Evolutionary conservation across 768 basidiomycete genomes (phyloP), one percentile per base, ranked within the genome.

Genomic region (Hysterangium stoloniferum): DNA sequence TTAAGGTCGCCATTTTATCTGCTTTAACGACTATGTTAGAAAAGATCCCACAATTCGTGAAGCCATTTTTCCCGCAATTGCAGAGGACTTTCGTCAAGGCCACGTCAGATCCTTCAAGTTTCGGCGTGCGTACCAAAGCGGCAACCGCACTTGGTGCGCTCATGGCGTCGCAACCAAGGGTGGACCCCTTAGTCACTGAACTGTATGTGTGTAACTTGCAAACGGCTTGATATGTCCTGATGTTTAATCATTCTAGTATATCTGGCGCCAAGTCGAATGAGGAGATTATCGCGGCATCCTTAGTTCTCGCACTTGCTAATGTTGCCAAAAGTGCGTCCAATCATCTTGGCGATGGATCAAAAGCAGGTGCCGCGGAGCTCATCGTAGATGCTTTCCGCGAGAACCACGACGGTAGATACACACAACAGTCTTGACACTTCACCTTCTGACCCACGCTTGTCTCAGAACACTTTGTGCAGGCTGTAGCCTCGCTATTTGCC

Each of bases 51-150:
- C 71, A 75, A 3, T 88, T 95, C 57, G 91, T 98, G 58, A 90
- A 88, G 64, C 95, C 95, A 2, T 98, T 98, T 82, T 97, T 97
- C 77, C 96, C 95, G 2, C 96, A 98, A 60, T 69, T 98, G 29
- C 95, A 97, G 60, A 80, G 94, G 29, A 97, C 93, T 0, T 97
- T 98, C 60, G 86, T 96, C 63, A 98, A 98, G 69, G 87, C 91
- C 37, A 76, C 86, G 2, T 79, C 84, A 51, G 94, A 98, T 63
- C 66, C 84, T 6, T 74, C 84, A 1, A 90, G 87, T 55, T 69
- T 77, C 1, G 78, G 79, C 13, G 90, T 98, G 22, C 80, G 95
- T 45, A 82, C 73, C 53, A 80, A 80, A 47, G 93, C 92, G 0
- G 91, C 83, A 0, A 76, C 83, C 34, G 94, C 89, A 9, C 74